Base-by-base conservation (phyloP, 1,284 basidiomycete species). In the Jaminaea rosea region DNA sequence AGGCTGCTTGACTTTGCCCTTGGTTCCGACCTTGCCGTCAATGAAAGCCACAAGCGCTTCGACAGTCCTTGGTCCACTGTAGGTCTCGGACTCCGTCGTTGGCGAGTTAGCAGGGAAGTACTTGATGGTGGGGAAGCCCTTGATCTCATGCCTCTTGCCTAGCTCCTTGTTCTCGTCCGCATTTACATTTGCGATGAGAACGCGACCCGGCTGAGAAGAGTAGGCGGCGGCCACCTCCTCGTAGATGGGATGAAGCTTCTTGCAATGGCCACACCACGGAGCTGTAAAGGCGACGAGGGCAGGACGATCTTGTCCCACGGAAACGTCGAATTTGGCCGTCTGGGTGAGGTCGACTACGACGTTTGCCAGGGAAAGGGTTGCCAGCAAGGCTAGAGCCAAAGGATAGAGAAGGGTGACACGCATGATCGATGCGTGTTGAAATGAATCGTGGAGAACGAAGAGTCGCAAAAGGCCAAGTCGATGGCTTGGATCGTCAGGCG, bases 171-270 rank as follows among this genome's bases (percentile, higher is more conserved):
- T 85, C 53, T 87, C 87, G 67, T 96, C 91, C 1, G 89, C 91
- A 65, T 96, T 90, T 5, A 93, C 85, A 75, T 94, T 94, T 57
- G 90, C 91, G 59, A 96, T 83, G 49, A 88, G 65, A 23, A 96
- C 86, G 72, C 86, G 87, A 74, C 88, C 83, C 67, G 76, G 64
- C 31, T 85, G 84, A 4, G 11, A 5, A 2, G 17, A 19, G 70
- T 84, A 96, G 10, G 86, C 85, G 68, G 93, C 86, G 31, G 84
- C 92, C 17, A 96, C 82, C 74, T 92, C 80, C 74, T 93, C 92
- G 63, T 88, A 96, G 3, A 78, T 76, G 10, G 91, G 91, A 0
- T 87, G 88, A 52, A 96, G 84, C 77, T 81, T 85, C 86, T 87
- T 74, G 60, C 62, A 75, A 71, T 73, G 71, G 24, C 71, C 71